Evolutionary conservation across 108 stramenopile species (phyloP), one percentile per base, ranked within the genome.

Genomic region (Chaetoceros tenuissimus): DNA sequence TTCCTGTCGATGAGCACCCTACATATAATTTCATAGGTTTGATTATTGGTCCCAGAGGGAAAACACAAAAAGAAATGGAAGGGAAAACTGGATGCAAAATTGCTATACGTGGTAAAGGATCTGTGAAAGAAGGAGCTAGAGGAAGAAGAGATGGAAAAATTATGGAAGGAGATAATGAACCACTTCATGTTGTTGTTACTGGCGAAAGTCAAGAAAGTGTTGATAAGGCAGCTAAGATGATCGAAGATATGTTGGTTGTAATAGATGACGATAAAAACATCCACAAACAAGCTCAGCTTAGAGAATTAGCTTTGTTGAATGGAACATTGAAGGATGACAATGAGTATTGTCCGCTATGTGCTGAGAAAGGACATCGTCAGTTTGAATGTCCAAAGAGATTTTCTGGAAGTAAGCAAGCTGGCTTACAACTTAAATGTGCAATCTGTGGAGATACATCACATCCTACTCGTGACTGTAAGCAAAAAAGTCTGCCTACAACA

Each of bases 41-140:
- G 28, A 85, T 94, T 50, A 89, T 94, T 31, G 99, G 99, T 17
- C 97, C 99, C 0, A 74, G 99, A 5, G 99, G 99, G 0, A 96
- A 94, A 66, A 98, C 97, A 1, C 99, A 99, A 66, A 98, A 98
- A 72, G 95, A 95, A 27, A 78, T 99, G 69, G 98, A 99, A 84
- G 59, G 65, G 43, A 90, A 94, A 67, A 96, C 96, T 3, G 95
- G 93, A 28, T 97, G 96, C 73, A 97, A 97, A 69, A 97, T 99
- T 67, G 92, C 94, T 49, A 97, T 99, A 67, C 90, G 99, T 0
- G 99, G 99, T 1, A 82, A 84, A 49, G 99, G 99, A 3, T 78
- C 80, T 24, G 86, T 96, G n/a, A 97, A 97, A 69, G 96, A 97
- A 60, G 98, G 98, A 18, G 92, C 94, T 16, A 66, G 93, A 46